Conservation (phyloP, 805 yeast genomes). For the Komagataella populi region DNA sequence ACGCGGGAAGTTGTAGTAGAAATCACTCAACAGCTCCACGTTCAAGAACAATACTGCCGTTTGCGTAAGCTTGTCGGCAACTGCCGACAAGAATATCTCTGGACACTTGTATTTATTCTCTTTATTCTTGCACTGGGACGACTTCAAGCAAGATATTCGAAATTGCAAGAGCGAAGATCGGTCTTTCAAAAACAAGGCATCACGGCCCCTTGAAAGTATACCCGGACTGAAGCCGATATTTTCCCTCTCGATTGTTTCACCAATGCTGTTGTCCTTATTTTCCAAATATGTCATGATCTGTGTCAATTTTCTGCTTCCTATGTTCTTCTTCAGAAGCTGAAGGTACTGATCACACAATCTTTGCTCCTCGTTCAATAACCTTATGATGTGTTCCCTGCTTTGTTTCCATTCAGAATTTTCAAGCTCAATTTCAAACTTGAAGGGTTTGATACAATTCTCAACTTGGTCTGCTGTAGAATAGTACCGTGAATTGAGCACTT, state of each 20-base stretch:
- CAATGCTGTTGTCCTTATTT: constrained; percentile 23
- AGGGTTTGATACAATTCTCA: constrained; percentile 96
- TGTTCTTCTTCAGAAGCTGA: constrained; percentile 42
- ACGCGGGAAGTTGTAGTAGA: constrained; percentile 91
- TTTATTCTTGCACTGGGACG: constrained; percentile 62
- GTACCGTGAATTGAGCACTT: constrained; percentile 65
- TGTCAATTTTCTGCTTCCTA: constrained; percentile 74
- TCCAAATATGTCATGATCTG: constrained; percentile 71
- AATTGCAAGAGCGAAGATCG: constrained; percentile 57
- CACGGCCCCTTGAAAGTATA: constrained; percentile 64
- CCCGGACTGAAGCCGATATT: constrained; percentile 76
- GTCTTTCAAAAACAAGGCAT: constrained; percentile 69
- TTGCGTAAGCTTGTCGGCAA: constrained; percentile 80
- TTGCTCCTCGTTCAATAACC: constrained; percentile 69
- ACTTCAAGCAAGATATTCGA: constrained; percentile 64
- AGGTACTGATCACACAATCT: constrained; percentile 64
- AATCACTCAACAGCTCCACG: constrained; percentile 88
- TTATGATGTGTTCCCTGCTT: constrained; percentile 67
- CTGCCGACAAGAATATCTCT: constrained; percentile 84
- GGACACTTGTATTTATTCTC: constrained; percentile 88
- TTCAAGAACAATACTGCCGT: constrained; percentile 89
- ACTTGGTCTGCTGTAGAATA: constrained; percentile 96
- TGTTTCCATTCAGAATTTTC: constrained; percentile 90
- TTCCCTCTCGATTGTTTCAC: constrained; percentile 39
- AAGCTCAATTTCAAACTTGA: constrained; percentile 91